Evolutionary conservation across 1,284 basidiomycete genomes (phyloP).

Genomic region (Ceratobasidium sp.): DNA sequence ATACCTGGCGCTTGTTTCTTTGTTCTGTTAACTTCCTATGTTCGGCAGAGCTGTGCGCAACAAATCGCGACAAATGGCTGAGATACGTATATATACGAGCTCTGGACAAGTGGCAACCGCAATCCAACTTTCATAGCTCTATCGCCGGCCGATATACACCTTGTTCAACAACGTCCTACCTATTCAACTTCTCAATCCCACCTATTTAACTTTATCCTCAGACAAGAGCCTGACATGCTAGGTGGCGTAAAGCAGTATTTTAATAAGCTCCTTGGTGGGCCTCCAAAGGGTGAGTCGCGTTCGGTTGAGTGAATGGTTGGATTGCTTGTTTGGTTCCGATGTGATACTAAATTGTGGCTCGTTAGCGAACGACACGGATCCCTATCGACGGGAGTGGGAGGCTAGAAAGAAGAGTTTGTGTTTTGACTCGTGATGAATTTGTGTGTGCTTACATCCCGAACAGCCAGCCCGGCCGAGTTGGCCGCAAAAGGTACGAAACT

Average conservation of each 20-base stretch:
- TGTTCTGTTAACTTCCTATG: constrained; percentile 24
- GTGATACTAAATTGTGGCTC: not conserved
- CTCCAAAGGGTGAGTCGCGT: constrained; percentile 10
- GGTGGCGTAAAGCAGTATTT: not conserved
- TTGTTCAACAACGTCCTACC: constrained; percentile 1
- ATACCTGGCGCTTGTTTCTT: constrained; percentile 14
- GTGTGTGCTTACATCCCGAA: not conserved
- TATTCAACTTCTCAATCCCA: constrained; percentile 1
- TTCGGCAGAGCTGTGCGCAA: not conserved
- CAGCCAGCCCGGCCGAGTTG: not conserved
- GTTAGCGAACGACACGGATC: constrained; percentile 27
- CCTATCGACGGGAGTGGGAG: not conserved
- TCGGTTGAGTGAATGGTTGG: not conserved
- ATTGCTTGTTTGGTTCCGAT: not conserved
- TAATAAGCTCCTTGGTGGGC: not conserved
- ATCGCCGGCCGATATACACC: not conserved
- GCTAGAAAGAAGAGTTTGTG: not conserved
- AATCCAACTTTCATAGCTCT: not conserved
- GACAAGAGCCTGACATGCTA: not conserved
- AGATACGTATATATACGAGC: not conserved
- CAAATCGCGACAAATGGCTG: not conserved
- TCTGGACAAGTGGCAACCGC: not conserved
- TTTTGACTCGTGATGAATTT: not conserved
- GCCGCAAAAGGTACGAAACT: not conserved
- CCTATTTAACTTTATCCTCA: not conserved